Evolutionary conservation across 2,329 filamentous ascomycete genomes (phyloP).

Genomic region (Fusarium abutilonis): DNA sequence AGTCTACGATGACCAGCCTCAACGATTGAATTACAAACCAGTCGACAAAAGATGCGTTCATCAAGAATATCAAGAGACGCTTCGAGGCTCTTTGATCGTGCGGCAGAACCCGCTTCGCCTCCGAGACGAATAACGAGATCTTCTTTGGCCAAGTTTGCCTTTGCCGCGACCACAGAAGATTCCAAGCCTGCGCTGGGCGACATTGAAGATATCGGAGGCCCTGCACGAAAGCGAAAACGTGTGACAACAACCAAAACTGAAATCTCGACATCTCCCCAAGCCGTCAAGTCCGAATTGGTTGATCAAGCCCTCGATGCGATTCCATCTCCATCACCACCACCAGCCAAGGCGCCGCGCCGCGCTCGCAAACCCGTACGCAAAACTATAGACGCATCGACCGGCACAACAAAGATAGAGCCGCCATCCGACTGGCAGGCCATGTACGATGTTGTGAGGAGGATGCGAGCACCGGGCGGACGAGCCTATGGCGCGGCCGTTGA

Average conservation of each 20-base stretch:
- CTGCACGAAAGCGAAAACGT: constrained; percentile 47
- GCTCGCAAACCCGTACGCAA: constrained; percentile 60
- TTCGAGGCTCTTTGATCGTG: constrained; percentile 61
- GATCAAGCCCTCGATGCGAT: constrained; percentile 44
- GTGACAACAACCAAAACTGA: constrained; percentile 31
- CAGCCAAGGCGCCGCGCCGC: constrained; percentile 44
- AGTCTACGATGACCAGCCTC: background rate
- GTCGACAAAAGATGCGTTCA: constrained; percentile 58
- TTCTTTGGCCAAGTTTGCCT: constrained; percentile 59
- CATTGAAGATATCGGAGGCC: constrained; percentile 65
- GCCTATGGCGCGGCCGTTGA: constrained; percentile 86
- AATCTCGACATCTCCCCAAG: constrained; percentile 27
- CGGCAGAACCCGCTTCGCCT: constrained; percentile 42
- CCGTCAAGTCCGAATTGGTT: constrained; percentile 54
- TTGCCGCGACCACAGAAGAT: constrained; percentile 45
- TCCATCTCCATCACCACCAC: constrained; percentile 42
- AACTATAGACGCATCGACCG: constrained; percentile 54
- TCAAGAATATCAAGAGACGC: constrained; percentile 69
- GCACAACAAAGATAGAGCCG: constrained; percentile 58
- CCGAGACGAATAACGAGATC: constrained; percentile 61
- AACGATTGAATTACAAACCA: constrained; percentile 5
- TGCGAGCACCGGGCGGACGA: constrained; percentile 69
- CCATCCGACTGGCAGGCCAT: constrained; percentile 86
- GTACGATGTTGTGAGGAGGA: constrained; percentile 79
- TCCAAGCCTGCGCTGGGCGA: constrained; percentile 50